These are phyloP conservation scores for Ascodesmis nigricans DNA, from an alignment of 495 filamentous ascomycete genomes.

Conservation along the genomic window DNA sequence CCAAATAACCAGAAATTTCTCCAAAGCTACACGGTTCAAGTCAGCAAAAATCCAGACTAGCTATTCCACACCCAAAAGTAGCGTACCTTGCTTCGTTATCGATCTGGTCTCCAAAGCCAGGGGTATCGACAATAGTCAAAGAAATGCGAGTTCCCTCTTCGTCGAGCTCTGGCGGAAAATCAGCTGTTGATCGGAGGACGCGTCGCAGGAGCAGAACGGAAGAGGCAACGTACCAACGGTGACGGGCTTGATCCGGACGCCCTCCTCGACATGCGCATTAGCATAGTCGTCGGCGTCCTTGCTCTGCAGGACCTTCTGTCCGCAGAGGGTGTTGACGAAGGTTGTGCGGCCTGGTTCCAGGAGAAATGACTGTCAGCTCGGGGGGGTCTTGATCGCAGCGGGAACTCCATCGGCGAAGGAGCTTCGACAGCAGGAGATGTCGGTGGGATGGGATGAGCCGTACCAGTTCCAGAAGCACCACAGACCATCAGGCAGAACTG, in stretches of 20 bases:
- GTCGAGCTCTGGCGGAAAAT: constrained; percentile 57
- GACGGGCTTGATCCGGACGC: constrained; percentile 92
- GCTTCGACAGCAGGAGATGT: neutral
- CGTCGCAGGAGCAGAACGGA: no score
- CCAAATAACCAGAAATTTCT: constrained; percentile 91
- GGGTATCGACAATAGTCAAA: constrained; percentile 93
- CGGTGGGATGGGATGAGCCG: constrained; percentile 19
- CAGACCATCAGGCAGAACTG: constrained; percentile 99
- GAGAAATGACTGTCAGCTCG: constrained; percentile 15
- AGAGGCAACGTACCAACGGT: constrained; percentile 86
- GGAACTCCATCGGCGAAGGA: neutral
- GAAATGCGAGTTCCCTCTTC: constrained; percentile 97
- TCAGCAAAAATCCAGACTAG: constrained; percentile 17
- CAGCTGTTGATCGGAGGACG: no score
- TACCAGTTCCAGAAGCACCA: constrained; percentile 94
- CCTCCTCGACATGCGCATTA: constrained; percentile 82
- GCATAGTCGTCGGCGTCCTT: constrained; percentile 79
- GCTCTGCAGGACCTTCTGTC: constrained; percentile 66
- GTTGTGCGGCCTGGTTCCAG: constrained; percentile 64
- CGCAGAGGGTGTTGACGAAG: constrained; percentile 97
- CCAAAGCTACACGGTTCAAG: constrained; percentile 43
- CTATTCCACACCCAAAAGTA: constrained; percentile 11
- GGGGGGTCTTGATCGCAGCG: neutral
- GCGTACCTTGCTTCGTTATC: constrained; percentile 93
- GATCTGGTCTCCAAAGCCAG: constrained; percentile 95